phyloP scores from a whole-genome alignment of 73 alveolate species.

The Stentor roeselii region DNA sequence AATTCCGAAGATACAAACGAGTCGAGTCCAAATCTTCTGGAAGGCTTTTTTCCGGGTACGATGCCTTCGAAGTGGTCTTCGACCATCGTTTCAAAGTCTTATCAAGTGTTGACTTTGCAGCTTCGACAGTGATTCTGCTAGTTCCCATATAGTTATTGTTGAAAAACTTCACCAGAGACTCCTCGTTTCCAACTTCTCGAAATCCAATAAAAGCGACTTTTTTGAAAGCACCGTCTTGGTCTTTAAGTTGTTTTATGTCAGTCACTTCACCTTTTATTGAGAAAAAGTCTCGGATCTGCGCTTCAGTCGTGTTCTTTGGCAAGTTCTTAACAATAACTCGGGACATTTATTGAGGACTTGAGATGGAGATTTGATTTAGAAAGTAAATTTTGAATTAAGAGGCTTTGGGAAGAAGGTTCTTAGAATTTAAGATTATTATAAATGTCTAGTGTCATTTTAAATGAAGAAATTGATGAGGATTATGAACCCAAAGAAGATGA shows the following conservation, averaged over 20 bases:
- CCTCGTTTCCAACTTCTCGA: constrained; percentile 44
- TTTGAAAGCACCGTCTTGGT: constrained; percentile 55
- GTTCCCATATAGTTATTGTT: constrained; percentile 60
- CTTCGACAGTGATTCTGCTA: constrained; percentile 58
- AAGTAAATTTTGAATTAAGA: no score
- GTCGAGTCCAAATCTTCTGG: constrained; percentile 69
- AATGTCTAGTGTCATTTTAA: constrained; percentile 52
- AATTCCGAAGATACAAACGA: constrained; percentile 89
- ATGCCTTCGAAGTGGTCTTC: constrained; percentile 23
- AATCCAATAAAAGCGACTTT: constrained; percentile 62
- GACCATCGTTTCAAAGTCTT: constrained; percentile 31
- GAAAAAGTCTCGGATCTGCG: constrained; percentile 73
- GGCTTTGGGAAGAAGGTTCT: no score
- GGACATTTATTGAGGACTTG: no score
- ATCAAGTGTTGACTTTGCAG: constrained; percentile 59
- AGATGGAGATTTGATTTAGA: no score
- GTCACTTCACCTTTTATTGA: constrained; percentile 63
- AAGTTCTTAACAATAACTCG: constrained; percentile 82
- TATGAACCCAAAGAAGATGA: constrained; percentile 69
- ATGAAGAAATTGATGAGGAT: constrained; percentile 79
- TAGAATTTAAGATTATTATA: no score
- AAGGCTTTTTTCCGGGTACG: constrained; percentile 36
- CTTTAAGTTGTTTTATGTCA: constrained; percentile 59
- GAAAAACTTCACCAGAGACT: constrained; percentile 47
- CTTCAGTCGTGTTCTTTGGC: constrained; percentile 81